Percentiles rank a stretch among this genome's conserved stretches.
phyloP scores from a whole-genome alignment of 2,329 filamentous ascomycete species.

The Fusarium fujikuroi region DNA sequence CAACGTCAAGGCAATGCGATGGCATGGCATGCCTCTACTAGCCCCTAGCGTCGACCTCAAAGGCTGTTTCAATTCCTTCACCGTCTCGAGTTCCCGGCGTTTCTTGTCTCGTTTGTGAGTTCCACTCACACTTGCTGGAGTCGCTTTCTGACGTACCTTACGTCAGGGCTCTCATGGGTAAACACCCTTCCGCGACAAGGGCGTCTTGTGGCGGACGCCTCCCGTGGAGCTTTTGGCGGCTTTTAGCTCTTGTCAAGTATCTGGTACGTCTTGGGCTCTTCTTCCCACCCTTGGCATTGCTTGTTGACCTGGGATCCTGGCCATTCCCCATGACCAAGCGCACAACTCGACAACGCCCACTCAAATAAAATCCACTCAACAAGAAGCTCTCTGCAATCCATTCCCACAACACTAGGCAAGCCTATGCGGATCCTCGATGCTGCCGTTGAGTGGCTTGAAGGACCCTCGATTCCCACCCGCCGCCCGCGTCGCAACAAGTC shows the following conservation, averaged over 20 bases:
- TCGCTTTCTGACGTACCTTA: conserved; percentile 44
- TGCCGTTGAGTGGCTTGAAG: conserved; percentile 47
- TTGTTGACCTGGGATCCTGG: conserved; percentile 44
- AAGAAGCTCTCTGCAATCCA: conserved; percentile 38
- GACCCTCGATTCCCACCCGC: conserved; percentile 42
- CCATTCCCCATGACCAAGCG: conserved; percentile 40
- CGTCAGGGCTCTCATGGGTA: conserved; percentile 45
- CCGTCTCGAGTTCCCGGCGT: conserved; percentile 46
- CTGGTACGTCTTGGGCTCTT: conserved; percentile 37
- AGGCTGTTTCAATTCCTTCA: conserved; percentile 47
- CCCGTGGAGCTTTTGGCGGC: conserved; percentile 40
- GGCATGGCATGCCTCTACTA: conserved; percentile 29
- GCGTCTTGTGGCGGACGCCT: conserved; percentile 43
- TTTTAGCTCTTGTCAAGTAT: conserved; percentile 38
- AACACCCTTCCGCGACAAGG: conserved; percentile 44
- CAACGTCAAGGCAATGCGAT: conserved; percentile 19
- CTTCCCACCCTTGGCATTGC: conserved; percentile 39
- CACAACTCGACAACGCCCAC: conserved; percentile 40
- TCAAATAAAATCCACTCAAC: conserved; percentile 24
- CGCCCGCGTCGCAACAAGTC: conserved; percentile 34
- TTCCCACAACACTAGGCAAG: conserved; percentile 45
- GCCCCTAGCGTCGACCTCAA: conserved; percentile 35
- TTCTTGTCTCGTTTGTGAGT: conserved; percentile 43
- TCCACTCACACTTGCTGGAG: conserved; percentile 40
- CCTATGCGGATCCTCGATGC: conserved; percentile 44